These are phyloP conservation scores for Ceratobasidium sp. DNA, from an alignment of 1,284 basidiomycete genomes.

Conservation along the genomic window DNA sequence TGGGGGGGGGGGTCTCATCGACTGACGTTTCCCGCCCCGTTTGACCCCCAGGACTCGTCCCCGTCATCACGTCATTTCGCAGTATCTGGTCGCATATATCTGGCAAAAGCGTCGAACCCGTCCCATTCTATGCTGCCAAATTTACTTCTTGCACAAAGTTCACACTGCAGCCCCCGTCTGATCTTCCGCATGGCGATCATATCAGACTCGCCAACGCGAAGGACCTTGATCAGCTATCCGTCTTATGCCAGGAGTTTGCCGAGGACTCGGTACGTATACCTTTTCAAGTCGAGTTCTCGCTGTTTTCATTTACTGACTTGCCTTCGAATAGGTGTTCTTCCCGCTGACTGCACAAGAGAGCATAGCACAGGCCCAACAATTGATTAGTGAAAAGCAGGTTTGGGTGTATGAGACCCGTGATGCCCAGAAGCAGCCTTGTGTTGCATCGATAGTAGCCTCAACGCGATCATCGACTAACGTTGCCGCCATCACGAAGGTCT, in stretches of 20 bases:
- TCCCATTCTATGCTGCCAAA: conserved; percentile 73
- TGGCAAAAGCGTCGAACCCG: conserved; percentile 56
- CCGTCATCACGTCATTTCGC: conserved; percentile 65
- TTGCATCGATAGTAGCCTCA: conserved; percentile 76
- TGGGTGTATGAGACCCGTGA: conserved; percentile 71
- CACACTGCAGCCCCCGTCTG: conserved; percentile 57
- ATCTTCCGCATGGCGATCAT: conserved; percentile 56
- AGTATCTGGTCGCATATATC: conserved; percentile 64
- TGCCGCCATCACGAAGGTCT: conserved; percentile 75
- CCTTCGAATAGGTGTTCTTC: conserved; percentile 51
- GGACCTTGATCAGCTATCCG: conserved; percentile 61
- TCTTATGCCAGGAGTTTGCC: conserved; percentile 70
- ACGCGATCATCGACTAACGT: conserved; percentile 68
- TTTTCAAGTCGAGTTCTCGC: neutral
- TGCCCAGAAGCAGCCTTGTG: conserved; percentile 52
- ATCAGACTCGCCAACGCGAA: conserved; percentile 56
- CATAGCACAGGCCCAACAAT: conserved; percentile 63
- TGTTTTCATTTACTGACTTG: neutral
- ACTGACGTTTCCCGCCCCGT: neutral
- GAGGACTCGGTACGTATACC: conserved; percentile 62
- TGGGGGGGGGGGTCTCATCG: neutral
- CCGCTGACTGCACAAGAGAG: conserved; percentile 68
- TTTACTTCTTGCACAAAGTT: conserved; percentile 67
- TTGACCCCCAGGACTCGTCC: conserved; percentile 55
- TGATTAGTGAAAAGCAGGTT: conserved; percentile 65